These are phyloP conservation scores for Monilinia aucupariae DNA, from an alignment of 2,329 filamentous ascomycete genomes.

Conservation along the genomic window DNA sequence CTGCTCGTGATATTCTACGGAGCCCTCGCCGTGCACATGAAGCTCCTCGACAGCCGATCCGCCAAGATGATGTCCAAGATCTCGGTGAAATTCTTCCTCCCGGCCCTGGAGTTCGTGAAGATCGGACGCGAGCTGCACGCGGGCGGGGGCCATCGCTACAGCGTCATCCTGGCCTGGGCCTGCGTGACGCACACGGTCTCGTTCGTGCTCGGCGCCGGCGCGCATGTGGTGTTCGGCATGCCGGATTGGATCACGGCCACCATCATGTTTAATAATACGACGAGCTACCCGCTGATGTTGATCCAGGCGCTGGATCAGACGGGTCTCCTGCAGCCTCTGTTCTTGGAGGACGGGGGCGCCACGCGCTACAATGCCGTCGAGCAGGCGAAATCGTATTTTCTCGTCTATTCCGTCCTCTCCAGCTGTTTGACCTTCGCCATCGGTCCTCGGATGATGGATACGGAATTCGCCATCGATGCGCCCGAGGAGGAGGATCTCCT, in stretches of 20 bases:
- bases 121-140: conserved; percentile 41
- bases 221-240: conserved; percentile 38
- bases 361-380: conserved; percentile 46
- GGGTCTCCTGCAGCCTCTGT: conserved; percentile 49
- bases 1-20: conserved; percentile 45
- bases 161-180: conserved; percentile 41
- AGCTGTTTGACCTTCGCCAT: conserved; percentile 61
- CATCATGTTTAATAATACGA: conserved; percentile 47
- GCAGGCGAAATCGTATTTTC: conserved; percentile 59
- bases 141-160: conserved; percentile 37
- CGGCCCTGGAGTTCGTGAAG: conserved; percentile 43
- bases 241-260: conserved; percentile 44
- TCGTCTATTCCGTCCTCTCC: conserved; percentile 59
- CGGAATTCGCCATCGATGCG: conserved; percentile 37
- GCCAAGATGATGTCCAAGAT: conserved; percentile 43
- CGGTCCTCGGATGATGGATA: conserved; percentile 53
- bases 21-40: conserved; percentile 38
- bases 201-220: conserved; percentile 39
- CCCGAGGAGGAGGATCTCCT: conserved; percentile 25
- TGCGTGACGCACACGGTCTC: conserved; percentile 39
- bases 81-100: conserved; percentile 45
- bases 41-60: conserved; percentile 37
- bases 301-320: conserved; percentile 39
- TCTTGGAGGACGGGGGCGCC: conserved; percentile 40
- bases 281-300: conserved; percentile 43